phyloP scores from a whole-genome alignment of 257 asterid species.

The Solanum chiquidenum region DNA sequence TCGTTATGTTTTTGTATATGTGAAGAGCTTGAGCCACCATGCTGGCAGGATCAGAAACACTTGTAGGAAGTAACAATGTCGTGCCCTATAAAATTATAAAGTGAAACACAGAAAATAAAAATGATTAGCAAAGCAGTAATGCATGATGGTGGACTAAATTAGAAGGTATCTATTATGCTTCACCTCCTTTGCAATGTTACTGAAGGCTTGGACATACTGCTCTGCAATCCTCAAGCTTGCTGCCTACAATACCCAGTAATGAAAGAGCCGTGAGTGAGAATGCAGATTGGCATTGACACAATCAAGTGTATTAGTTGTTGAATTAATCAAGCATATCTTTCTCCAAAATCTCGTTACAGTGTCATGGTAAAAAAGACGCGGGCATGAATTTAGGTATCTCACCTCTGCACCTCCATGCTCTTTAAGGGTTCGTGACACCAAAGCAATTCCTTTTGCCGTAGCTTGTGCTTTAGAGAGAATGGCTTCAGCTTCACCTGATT shows the following conservation, averaged over 20 bases:
- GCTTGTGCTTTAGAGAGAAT: conserved; percentile 75
- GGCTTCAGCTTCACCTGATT: conserved; percentile 91
- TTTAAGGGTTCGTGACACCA: conserved; percentile 56
- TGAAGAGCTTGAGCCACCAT: conserved; percentile 58
- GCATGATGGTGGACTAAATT: background rate
- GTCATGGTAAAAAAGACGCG: background rate
- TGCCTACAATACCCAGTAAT: conserved; percentile 43
- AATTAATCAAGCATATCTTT: background rate
- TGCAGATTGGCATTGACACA: background rate
- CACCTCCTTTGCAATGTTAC: conserved; percentile 77
- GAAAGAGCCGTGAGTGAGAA: background rate
- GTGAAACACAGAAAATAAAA: background rate
- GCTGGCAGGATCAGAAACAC: conserved; percentile 54
- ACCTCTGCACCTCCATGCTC: conserved; percentile 70
- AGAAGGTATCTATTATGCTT: background rate
- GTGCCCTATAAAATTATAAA: conserved; percentile 36
- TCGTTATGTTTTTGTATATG: conserved; percentile 48
- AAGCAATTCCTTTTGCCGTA: conserved; percentile 63
- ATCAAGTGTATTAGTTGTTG: background rate
- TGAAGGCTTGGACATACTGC: conserved; percentile 78
- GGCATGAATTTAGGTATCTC: conserved; percentile 5
- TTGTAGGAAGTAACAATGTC: conserved; percentile 65
- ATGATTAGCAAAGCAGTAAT: background rate
- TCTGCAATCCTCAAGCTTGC: conserved; percentile 86
- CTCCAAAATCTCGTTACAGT: background rate